Percentiles rank a stretch among this genome's conserved stretches.
phyloP scores from a whole-genome alignment of 257 asterid genomes.

The Plantago elongata region DNA sequence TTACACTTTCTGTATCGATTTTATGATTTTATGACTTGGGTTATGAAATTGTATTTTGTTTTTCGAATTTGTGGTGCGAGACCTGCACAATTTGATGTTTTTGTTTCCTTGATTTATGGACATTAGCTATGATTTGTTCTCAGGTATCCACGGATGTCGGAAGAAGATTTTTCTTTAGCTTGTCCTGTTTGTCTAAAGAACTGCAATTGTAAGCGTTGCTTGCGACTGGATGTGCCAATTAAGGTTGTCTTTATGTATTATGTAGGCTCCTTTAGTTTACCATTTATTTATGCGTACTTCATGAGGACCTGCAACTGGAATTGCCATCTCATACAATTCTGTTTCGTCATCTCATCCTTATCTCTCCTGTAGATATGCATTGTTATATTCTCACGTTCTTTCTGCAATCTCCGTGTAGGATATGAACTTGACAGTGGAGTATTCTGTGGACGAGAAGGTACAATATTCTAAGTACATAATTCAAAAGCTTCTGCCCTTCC shows the following conservation, averaged over 20 bases:
- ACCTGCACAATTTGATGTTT: too few relatives aligned
- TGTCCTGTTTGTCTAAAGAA: constrained; percentile 52
- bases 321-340: neutral
- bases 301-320: constrained; percentile 1
- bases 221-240: constrained; percentile 37
- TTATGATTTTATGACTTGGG: too few relatives aligned
- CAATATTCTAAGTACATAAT: constrained; percentile 52
- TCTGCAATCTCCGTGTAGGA: constrained; percentile 28
- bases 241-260: constrained; percentile 27
- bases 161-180: constrained; percentile 39
- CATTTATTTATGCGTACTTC: too few relatives aligned
- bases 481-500: constrained; percentile 59
- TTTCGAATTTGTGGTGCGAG: too few relatives aligned
- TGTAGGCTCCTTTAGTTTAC: too few relatives aligned
- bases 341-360: neutral
- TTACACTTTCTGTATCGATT: too few relatives aligned
- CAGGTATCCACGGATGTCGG: constrained; percentile 50
- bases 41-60: too few relatives aligned
- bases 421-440: constrained; percentile 31
- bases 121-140: neutral
- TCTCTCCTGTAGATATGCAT: neutral
- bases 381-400: neutral
- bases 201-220: constrained; percentile 58
- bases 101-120: too few relatives aligned
- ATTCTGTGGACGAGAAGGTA: constrained; percentile 34